phyloP scores from a whole-genome alignment of 1,139 yeast species.

The Taphrina communis region DNA sequence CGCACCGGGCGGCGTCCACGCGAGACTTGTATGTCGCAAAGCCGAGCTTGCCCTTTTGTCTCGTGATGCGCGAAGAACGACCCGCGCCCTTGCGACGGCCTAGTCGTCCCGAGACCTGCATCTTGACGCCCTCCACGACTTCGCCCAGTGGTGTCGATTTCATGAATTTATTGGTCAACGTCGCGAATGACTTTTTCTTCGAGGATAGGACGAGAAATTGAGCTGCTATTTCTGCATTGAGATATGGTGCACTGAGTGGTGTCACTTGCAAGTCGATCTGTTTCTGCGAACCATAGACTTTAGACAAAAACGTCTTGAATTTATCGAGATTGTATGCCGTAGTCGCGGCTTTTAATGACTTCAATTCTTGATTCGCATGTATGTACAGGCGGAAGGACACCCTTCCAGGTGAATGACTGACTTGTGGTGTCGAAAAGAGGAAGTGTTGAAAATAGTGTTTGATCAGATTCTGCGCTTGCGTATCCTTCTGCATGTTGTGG shows the following conservation, averaged over 20 bases:
- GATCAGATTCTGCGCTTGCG: slow-evolving; percentile 34
- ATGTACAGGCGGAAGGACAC: slow-evolving; percentile 33
- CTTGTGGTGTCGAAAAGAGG: slow-evolving; percentile 38
- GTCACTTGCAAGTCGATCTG: slow-evolving; percentile 33
- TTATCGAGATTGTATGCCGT: slow-evolving; percentile 37
- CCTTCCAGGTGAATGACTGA: slow-evolving; percentile 32
- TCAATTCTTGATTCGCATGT: slow-evolving; percentile 32
- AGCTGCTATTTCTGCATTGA: slow-evolving; percentile 39
- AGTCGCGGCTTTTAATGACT: slow-evolving; percentile 28
- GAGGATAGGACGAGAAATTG: slow-evolving; percentile 36
- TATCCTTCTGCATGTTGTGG: slow-evolving; percentile 34
- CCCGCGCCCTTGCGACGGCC: slow-evolving; percentile 39
- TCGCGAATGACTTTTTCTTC: slow-evolving; percentile 31
- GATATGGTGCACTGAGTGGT: slow-evolving; percentile 40
- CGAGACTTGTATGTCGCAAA: slow-evolving; percentile 35
- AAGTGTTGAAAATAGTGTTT: slow-evolving; percentile 39
- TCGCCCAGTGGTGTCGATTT: slow-evolving; percentile 33
- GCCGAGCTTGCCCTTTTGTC: slow-evolving; percentile 39
- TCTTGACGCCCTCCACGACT: slow-evolving; percentile 38
- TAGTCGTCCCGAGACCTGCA: slow-evolving; percentile 38
- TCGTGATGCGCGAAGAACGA: slow-evolving; percentile 30
- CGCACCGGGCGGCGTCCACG: slow-evolving; percentile 38
- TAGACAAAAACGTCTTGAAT: slow-evolving; percentile 27
- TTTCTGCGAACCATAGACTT: slow-evolving; percentile 31
- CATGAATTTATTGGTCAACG: slow-evolving; percentile 34